Evolutionary conservation across 441 rosid genomes (phyloP), one percentile per base, ranked within the genome.

Genomic region (Pelargonium australe): DNA sequence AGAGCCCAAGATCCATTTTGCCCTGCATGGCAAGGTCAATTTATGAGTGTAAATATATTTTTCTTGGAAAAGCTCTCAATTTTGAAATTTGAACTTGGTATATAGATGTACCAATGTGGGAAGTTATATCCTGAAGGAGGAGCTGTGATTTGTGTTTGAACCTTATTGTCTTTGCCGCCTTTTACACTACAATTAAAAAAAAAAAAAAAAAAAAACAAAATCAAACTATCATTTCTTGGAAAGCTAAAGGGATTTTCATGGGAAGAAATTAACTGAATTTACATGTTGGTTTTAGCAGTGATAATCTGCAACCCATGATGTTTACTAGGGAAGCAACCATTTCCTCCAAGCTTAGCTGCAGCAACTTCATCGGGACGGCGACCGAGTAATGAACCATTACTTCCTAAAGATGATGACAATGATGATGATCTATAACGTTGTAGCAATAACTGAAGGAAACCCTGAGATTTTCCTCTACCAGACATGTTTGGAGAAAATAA

Each of bases 1-100:
- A 62, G 89, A 77, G 51, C 88, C 98, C 70, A 85, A 9, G 20
- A 83, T 2, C 90, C 87, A 88, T 73, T 72, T 86, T 68, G 68
- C 88, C 95, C 97, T 91, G 84, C 84, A 72, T 25, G 16, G 14
- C 6, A 63, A 7, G 20, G 23, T 11, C 2, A 8, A 28, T 7
- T 51, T 55, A n/a, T 12, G 14, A 10, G 3, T 28, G 34, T 34
- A 14, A 14, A 11, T 20, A 37, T 0, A 1, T 44, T 44, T 12
- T 44, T 44, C 49, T 44, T 44, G 10, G 3, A 44, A 2, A 9
- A 49, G 14, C n/a, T 49, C 55, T 49, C 55, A 37, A 0, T 12
- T 19, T 8, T 34, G 13, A 13, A 6, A 8, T 4, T 17, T 61
- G 3, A 37, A 34, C 45, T 23, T 12, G 6, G 9, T 16, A 37